Base-by-base conservation (phyloP, 257 asterid species). In the Solanum etuberosum region DNA sequence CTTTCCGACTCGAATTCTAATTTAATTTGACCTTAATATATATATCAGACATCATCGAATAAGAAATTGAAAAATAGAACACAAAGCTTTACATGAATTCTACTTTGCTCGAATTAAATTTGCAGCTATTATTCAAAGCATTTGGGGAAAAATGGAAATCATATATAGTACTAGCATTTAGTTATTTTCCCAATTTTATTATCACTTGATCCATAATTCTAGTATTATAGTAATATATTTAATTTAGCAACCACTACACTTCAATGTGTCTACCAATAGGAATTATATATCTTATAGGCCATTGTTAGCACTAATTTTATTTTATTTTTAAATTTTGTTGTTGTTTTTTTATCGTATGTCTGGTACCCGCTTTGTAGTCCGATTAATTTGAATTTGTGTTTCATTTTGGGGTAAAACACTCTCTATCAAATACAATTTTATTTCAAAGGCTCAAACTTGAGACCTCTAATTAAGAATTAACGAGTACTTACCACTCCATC, bases 281-380 rank as follows among this genome's bases (percentile, higher is more conserved):
- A 54, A 54, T 54, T 54, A 54, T 54, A 54, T 54, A 54, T 54
- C n/a, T 54, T 54, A 54, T 54, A 20, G 25, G 63, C 63, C 63
- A 54, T 54, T 7, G 63, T 54, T 54, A 54, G 63, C 63, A 54
- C 63, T 54, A 54, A 20, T 54, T 20, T 54, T 54, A 54, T n/a
- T n/a, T n/a, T n/a, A n/a, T n/a, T 32, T 32, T 32, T 32, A 32
- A 32, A 32, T 2, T 2, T 32, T 32, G 63, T 20, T 54, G n/a
- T 16, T 51, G 9, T 18, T 54, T 20, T 54, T 48, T 48, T 5
- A 54, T 54, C 25, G 16, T 16, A 51, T 20, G n/a, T 54, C 2
- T 8, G 5, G 1, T 9, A 54, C 1, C 16, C 1, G 0, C 4
- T 32, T 32, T 32, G 34, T 3, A 2, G 2, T 54, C 2, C 1